Percentiles rank a stretch among this genome's conserved stretches.
These are phyloP conservation scores for Sordaria brevicollis DNA, from an alignment of 495 filamentous ascomycete genomes.

Conservation along the genomic window DNA sequence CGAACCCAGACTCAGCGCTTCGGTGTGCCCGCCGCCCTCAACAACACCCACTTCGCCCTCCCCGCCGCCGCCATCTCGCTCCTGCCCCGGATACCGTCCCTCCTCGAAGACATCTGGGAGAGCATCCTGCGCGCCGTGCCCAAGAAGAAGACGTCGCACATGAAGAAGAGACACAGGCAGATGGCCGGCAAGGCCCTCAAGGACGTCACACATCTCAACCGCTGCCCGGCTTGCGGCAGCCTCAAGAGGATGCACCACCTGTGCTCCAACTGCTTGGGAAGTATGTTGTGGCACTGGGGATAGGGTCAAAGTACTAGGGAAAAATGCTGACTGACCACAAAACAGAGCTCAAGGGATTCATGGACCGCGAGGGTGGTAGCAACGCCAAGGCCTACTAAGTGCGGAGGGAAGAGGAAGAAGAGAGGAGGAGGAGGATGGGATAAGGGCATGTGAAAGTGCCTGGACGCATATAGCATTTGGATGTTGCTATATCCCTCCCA, in stretches of 20 bases:
- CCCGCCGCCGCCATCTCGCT: conserved; percentile 47
- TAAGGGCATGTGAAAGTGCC: background rate
- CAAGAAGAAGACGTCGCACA: conserved; percentile 98
- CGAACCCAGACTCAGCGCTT: conserved; percentile 27
- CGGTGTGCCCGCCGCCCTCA: conserved; percentile 36
- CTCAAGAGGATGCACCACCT: conserved; percentile 79
- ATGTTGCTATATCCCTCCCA: background rate
- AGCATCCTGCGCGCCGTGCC: conserved; percentile 85
- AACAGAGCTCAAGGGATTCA: conserved; percentile 25
- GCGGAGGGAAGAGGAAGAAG: background rate
- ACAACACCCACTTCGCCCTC: conserved; percentile 40
- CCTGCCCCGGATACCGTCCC: conserved; percentile 34
- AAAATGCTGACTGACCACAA: conserved; percentile 4
- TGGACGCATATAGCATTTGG: background rate
- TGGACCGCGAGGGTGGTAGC: conserved; percentile 13
- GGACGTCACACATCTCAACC: conserved; percentile 76
- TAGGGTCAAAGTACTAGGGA: background rate
- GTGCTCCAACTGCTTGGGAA: conserved; percentile 61
- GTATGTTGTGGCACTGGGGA: conserved; percentile 17
- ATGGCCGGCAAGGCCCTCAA: conserved; percentile 90
- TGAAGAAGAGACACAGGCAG: conserved; percentile 85
- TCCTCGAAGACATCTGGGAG: conserved; percentile 79
- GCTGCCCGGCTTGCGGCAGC: conserved; percentile 78
- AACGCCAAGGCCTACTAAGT: conserved; percentile 1
- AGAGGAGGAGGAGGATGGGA: background rate